Conservation (phyloP, 202 grass and related monocot genomes). For the Schoenoplectus triqueter region DNA sequence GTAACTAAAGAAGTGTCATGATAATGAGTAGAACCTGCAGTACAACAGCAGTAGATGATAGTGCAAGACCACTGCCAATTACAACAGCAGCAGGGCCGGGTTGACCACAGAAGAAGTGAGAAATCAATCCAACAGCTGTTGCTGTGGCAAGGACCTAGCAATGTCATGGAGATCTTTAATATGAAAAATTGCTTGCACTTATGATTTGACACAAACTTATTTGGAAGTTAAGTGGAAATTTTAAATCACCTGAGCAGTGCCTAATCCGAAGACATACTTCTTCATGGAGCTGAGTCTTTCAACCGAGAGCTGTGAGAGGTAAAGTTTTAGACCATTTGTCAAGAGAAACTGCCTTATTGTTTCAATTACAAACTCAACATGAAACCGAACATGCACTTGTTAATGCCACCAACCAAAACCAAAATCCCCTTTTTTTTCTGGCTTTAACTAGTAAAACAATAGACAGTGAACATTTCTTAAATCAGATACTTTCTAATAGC, state of each 20-base stretch:
- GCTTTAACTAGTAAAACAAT: not conserved
- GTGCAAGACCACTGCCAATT: constrained; percentile 87
- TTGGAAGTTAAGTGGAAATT: constrained; percentile 36
- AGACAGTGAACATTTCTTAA: not conserved
- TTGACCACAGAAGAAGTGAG: constrained; percentile 62
- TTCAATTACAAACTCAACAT: constrained; percentile 24
- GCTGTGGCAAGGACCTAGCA: constrained; percentile 81
- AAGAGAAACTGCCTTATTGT: constrained; percentile 7
- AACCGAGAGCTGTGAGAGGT: constrained; percentile 81
- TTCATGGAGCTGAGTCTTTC: constrained; percentile 99
- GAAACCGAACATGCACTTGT: not conserved
- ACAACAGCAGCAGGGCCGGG: constrained; percentile 90
- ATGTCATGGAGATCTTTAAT: constrained; percentile 5
- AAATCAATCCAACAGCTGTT: constrained; percentile 75
- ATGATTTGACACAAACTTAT: not conserved
- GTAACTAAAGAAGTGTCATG: constrained; percentile 1
- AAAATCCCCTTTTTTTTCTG: not conserved
- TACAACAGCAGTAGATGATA: constrained; percentile 97
- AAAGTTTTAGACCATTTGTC: constrained; percentile 20
- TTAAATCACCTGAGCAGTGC: constrained; percentile 83
- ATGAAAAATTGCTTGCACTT: not conserved
- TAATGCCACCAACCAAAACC: constrained; percentile 38
- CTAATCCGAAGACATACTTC: constrained; percentile 98
- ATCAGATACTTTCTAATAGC: constrained; percentile 21
- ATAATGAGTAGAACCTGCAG: constrained; percentile 68